Evolutionary conservation across 2,329 filamentous ascomycete species (phyloP).

Genomic region (Penicillium sp.): DNA sequence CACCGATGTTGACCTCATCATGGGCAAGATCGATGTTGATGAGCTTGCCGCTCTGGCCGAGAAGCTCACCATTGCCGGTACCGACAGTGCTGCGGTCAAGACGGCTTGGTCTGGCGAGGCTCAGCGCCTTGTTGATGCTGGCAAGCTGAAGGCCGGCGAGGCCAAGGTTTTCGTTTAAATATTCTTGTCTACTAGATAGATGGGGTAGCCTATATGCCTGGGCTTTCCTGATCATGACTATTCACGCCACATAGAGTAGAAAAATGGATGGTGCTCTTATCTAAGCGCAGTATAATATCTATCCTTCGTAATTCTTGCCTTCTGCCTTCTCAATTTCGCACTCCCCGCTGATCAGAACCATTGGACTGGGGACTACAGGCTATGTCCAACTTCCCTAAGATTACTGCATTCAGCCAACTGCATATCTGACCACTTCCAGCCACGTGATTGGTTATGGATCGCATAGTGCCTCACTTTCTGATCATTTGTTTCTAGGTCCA

Average conservation of each 20-base stretch:
- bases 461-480: not conserved
- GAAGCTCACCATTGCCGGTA: slow-evolving; percentile 74
- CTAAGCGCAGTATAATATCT: not conserved
- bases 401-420: not conserved
- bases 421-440: not conserved
- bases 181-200: slow-evolving; percentile 3
- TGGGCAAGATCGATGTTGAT: slow-evolving; percentile 84
- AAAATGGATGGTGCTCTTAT: slow-evolving; percentile 4
- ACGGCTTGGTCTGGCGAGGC: slow-evolving; percentile 74
- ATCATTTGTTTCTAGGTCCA: not conserved
- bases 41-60: slow-evolving; percentile 80
- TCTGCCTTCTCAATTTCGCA: not conserved
- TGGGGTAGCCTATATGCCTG: not conserved
- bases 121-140: slow-evolving; percentile 71
- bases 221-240: slow-evolving; percentile 12
- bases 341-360: not conserved
- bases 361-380: not conserved
- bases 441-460: not conserved
- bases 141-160: slow-evolving; percentile 84
- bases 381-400: not conserved
- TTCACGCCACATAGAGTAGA: slow-evolving; percentile 15
- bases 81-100: slow-evolving; percentile 82
- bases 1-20: slow-evolving; percentile 79
- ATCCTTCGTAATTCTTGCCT: not conserved
- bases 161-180: slow-evolving; percentile 55